Base-by-base conservation (phyloP, 1,284 basidiomycete species). In the Ganoderma lingzhi region DNA sequence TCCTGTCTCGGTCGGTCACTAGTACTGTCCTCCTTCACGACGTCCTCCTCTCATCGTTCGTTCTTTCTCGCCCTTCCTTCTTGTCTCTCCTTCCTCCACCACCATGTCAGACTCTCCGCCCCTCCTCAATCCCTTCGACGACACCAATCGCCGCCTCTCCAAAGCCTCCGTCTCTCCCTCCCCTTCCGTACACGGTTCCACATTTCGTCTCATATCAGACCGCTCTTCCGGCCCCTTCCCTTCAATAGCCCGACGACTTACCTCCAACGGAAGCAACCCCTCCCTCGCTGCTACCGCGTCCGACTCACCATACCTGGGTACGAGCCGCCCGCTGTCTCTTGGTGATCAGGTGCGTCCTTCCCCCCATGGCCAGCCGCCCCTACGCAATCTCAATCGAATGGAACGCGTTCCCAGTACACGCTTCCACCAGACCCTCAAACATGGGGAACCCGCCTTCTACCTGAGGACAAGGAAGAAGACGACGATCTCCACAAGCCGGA, bases 401-500 rank as follows among this genome's bases (percentile, higher is more conserved):
- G 19, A 59, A 37, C 35, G 37, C 70, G 42, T 59, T 45, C 68
- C 19, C 64, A 78, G 77, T 78, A 76, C 73, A 69, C 72, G 63
- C 73, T 80, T 62, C 72, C 79, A 6, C 76, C 78, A 51, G 79
- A 80, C 70, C 75, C 75, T 3, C 70, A 75, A 35, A 72, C 72
- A 67, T 80, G 79, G 78, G 77, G 76, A 44, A 62, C 76, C 6
- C 68, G 79, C 73, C 74, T 80, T 61, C 74, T 77, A 9, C 76
- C 73, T 9, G 77, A 80, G 60, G 68, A 74, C 65, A 79, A 79
- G 64, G 80, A 82, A 63, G 73, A 76, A 6, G 81, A 82, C 71
- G 81, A 82, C 71, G 75, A 77, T 23, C 74, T 82, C 4, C 80
- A 82, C 72, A 69, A 71, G 39, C 81, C 81, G 1, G 80, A 81